phyloP scores from a whole-genome alignment of 805 yeast species.

The Suhomyces tanzawaensis region DNA sequence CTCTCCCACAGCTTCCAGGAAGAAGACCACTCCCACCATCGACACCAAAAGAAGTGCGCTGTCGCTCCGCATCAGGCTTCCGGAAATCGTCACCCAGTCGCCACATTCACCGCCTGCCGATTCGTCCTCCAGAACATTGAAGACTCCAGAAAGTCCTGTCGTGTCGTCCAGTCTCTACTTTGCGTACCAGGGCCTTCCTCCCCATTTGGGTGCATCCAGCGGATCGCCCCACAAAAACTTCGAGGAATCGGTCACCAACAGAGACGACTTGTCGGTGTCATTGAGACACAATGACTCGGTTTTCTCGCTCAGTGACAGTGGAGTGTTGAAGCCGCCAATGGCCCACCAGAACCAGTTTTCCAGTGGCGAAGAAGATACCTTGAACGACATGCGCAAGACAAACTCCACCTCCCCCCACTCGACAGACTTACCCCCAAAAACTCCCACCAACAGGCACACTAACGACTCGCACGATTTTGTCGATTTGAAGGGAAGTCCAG shows the following conservation, averaged over 20 bases:
- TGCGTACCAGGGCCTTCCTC: constrained; percentile 58
- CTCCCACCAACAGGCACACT: constrained; percentile 4
- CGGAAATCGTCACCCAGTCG: constrained; percentile 12
- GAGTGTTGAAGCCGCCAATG: constrained; percentile 22
- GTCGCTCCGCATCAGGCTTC: constrained; percentile 9
- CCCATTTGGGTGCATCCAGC: constrained; percentile 34
- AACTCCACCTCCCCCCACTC: neutral
- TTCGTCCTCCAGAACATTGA: neutral
- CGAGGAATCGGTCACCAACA: constrained; percentile 14
- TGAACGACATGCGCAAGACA: constrained; percentile 1
- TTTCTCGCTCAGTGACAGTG: constrained; percentile 21
- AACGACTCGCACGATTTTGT: neutral
- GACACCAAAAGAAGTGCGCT: constrained; percentile 11
- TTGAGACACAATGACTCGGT: constrained; percentile 41
- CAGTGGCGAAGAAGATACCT: constrained; percentile 10
- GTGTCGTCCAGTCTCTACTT: constrained; percentile 48
- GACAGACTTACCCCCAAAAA: constrained; percentile 3
- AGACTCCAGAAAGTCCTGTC: constrained; percentile 21
- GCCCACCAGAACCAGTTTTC: constrained; percentile 12
- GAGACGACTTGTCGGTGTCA: constrained; percentile 29
- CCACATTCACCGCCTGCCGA: constrained; percentile 3
- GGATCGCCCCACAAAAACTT: constrained; percentile 3
- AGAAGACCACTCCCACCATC: neutral
- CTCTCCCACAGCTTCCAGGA: neutral
- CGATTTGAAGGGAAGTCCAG: no score